Percentiles rank a stretch among this genome's conserved stretches.
Conservation (phyloP, 768 basidiomycete genomes). For the Amanita subjunquillea region DNA sequence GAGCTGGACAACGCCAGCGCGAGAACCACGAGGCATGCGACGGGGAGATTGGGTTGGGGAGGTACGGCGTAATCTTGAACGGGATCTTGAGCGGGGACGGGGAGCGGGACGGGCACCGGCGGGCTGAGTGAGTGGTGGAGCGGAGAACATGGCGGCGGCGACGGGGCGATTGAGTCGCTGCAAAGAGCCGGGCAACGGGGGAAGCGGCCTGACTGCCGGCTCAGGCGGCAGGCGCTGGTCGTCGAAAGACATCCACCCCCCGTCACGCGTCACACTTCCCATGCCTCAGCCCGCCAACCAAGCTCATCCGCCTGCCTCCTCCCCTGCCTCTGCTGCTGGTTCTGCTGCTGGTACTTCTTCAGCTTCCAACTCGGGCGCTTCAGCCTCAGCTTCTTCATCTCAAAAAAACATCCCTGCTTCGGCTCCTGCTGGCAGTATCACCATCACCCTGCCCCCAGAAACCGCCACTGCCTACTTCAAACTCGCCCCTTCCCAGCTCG, state of each 20-base stretch:
- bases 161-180: background rate
- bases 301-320: background rate
- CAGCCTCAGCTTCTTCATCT: background rate
- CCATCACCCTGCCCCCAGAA: conserved; percentile 73
- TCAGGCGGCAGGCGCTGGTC: background rate
- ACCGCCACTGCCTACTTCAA: conserved; percentile 83
- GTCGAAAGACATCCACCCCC: background rate
- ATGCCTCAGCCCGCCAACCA: background rate
- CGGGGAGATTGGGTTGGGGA: background rate
- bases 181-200: background rate
- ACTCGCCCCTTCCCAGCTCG: conserved; percentile 59
- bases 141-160: too few relatives aligned
- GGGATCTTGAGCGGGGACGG: background rate
- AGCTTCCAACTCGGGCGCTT: background rate
- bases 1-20: background rate
- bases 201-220: background rate
- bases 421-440: conserved; percentile 53
- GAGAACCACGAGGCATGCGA: too few relatives aligned
- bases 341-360: too few relatives aligned
- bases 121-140: too few relatives aligned
- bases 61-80: background rate
- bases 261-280: background rate
- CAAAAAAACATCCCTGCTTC: conserved; percentile 30
- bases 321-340: too few relatives aligned
- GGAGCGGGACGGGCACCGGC: background rate